Evolutionary conservation across 176 grass and related monocot genomes (phyloP).

Genomic region (Canna indica): DNA sequence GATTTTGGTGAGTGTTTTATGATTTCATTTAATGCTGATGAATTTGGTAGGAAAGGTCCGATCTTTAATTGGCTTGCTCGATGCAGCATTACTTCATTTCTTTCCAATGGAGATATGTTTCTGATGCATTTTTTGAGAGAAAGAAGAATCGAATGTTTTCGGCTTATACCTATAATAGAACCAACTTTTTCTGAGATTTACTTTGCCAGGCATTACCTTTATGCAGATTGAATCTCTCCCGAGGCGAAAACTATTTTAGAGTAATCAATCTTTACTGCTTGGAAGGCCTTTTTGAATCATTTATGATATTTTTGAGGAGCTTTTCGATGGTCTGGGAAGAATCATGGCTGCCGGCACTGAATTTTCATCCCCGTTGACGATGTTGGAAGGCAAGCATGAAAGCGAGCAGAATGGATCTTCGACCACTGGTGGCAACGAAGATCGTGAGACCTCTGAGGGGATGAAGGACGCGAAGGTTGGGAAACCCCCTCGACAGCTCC

Average conservation of each 20-base stretch:
- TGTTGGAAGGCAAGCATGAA: not conserved
- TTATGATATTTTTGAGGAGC: not conserved
- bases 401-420: not conserved
- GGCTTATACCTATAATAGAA: not conserved
- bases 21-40: not conserved
- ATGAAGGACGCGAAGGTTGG: conserved; percentile 24
- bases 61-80: not conserved
- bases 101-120: not conserved
- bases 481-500: conserved; percentile 62
- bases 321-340: not conserved
- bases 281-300: not conserved
- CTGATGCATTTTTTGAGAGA: not conserved
- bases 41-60: not conserved
- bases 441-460: not conserved
- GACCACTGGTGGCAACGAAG: conserved; percentile 17
- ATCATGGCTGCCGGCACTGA: not conserved
- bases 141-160: not conserved
- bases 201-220: not conserved
- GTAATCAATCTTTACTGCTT: not conserved
- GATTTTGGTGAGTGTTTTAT: not conserved
- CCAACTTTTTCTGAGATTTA: not conserved
- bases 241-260: not conserved
- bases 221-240: not conserved
- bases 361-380: not conserved
- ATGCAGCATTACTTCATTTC: not conserved